Conservation (phyloP, 345 rosid species). For the Euphorbia tirucalli region DNA sequence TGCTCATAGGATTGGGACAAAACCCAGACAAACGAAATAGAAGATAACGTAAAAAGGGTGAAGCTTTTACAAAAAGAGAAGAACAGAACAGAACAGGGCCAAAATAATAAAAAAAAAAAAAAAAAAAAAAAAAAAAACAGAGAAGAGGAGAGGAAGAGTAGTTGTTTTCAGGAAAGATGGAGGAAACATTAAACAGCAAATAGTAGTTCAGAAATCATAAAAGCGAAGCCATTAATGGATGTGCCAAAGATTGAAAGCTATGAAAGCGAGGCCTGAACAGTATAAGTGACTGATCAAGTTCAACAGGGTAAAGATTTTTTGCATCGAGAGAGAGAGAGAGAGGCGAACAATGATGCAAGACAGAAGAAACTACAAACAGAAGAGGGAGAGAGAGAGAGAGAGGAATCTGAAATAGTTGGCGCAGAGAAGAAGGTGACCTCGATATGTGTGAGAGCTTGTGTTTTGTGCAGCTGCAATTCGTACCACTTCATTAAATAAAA, state of each 20-base stretch:
- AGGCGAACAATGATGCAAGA: conserved; percentile 8
- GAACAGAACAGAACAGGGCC: no score
- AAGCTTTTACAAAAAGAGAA: no score
- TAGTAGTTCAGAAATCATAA: conserved; percentile 12
- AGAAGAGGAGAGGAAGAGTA: neutral
- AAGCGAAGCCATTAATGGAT: conserved; percentile 14
- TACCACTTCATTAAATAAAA: neutral
- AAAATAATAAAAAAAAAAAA: no score
- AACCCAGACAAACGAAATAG: neutral
- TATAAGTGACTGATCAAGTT: neutral
- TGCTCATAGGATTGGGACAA: conserved; percentile 5
- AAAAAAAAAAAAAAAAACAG: neutral
- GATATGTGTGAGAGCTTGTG: conserved; percentile 25
- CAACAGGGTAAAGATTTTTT: conserved; percentile 3
- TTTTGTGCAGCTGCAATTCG: neutral
- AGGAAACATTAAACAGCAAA: neutral
- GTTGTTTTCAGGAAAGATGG: conserved; percentile 5
- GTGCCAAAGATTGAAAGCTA: conserved; percentile 9
- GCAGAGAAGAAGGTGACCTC: conserved; percentile 27
- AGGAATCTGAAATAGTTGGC: conserved; percentile 24
- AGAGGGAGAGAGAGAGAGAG: conserved; percentile 6
- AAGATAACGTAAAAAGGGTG: neutral
- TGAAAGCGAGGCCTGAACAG: neutral
- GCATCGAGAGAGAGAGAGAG: neutral
- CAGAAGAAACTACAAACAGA: neutral